These are phyloP conservation scores for Morella rubra DNA, from an alignment of 306 rosid genomes.

Conservation along the genomic window DNA sequence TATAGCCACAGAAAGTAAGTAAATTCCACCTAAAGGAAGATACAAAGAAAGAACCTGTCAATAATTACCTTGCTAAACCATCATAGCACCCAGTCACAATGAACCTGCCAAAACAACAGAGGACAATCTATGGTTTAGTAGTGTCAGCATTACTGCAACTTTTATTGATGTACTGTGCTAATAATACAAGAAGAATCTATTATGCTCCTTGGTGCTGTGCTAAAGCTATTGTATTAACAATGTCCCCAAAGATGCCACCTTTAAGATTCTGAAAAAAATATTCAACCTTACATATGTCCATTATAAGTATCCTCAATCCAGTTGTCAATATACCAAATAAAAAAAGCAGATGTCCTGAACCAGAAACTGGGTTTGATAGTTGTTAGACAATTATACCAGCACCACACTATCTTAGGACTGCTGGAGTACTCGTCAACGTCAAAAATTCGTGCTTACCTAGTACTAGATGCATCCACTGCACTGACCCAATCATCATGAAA, in stretches of 20 bases:
- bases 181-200: neutral
- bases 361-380: neutral
- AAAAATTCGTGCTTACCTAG: constrained; percentile 57
- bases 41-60: constrained; percentile 3
- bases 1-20: neutral
- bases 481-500: constrained; percentile 96
- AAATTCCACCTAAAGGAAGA: neutral
- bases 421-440: neutral
- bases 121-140: neutral
- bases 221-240: neutral
- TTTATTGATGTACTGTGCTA: neutral
- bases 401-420: neutral
- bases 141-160: neutral
- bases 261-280: neutral
- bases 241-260: neutral
- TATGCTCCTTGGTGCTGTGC: neutral
- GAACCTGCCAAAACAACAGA: constrained; percentile 60
- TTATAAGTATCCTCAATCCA: neutral
- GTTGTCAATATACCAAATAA: neutral
- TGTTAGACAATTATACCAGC: neutral
- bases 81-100: constrained; percentile 95
- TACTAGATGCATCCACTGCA: constrained; percentile 84
- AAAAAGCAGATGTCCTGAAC: constrained; percentile 6
- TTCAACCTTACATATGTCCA: neutral
- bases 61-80: constrained; percentile 75